Evolutionary conservation across 345 rosid species (phyloP), one percentile per base, ranked within the genome.

Genomic region (Excoecaria cochinchinensis): DNA sequence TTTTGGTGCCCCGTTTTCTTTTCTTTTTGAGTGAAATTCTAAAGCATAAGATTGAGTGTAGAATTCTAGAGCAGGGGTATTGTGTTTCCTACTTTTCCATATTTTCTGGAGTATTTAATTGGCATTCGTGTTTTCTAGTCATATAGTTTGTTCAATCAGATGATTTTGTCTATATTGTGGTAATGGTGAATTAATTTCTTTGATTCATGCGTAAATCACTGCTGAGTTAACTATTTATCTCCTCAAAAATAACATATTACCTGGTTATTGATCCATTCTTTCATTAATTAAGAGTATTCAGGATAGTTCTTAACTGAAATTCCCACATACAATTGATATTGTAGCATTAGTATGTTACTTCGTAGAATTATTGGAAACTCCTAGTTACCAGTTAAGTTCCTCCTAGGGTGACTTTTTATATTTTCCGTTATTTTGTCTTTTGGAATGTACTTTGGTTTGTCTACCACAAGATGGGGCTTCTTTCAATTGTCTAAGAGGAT

Each of bases 11-110:
- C n/a, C n/a, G n/a, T n/a, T n/a, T n/a, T n/a, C n/a, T n/a, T n/a
- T n/a, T n/a, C n/a, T n/a, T n/a, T n/a, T n/a, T n/a, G n/a, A n/a
- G n/a, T n/a, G n/a, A n/a, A n/a, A n/a, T n/a, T n/a, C n/a, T n/a
- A n/a, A n/a, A n/a, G n/a, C n/a, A n/a, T n/a, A n/a, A n/a, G n/a
- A n/a, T n/a, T n/a, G n/a, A n/a, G n/a, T n/a, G n/a, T n/a, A n/a
- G n/a, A n/a, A n/a, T 36, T 95, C 97, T 72, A 95, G 89, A 86
- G 99, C 97, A 16, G 97, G 99, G 89, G 99, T 93, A 81, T 61
- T 40, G 57, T 69, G 48, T 39, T 60, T 58, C 51, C 40, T 19
- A n/a, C 14, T 46, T 16, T 51, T 12, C 4, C 22, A 12, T 21
- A 38, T 68, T 50, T 47, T 1, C 11, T 48, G 15, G n/a, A 24